Conservation (phyloP, 1,284 basidiomycete genomes). For the Cerrena zonata region DNA sequence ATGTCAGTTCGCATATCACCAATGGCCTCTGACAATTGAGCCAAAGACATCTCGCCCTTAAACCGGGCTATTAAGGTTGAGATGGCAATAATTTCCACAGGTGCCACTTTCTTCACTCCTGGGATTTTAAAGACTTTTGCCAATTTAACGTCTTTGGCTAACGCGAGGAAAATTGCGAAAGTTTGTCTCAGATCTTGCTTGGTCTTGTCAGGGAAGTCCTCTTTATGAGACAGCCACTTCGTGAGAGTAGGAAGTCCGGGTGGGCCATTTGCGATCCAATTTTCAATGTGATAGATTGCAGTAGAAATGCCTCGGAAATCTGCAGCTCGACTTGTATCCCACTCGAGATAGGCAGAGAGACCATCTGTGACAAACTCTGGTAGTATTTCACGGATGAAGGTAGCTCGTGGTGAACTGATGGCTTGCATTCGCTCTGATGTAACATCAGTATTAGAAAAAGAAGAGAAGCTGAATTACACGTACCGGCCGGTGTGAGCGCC, state of each 20-base stretch:
- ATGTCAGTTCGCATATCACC: slow-evolving; percentile 39
- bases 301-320: slow-evolving; percentile 44
- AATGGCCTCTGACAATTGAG: slow-evolving; percentile 38
- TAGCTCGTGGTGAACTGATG: slow-evolving; percentile 38
- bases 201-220: slow-evolving; percentile 26
- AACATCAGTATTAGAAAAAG: too few relatives aligned
- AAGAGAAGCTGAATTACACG: too few relatives aligned
- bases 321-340: slow-evolving; percentile 41
- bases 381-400: slow-evolving; percentile 38
- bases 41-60: slow-evolving; percentile 32
- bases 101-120: slow-evolving; percentile 36
- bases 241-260: slow-evolving; percentile 33
- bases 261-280: slow-evolving; percentile 29
- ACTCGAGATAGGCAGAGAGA: slow-evolving; percentile 40
- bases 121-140: slow-evolving; percentile 31
- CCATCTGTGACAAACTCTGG: slow-evolving; percentile 27
- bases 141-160: slow-evolving; percentile 34
- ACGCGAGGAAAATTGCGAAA: slow-evolving; percentile 37
- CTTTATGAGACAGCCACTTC: slow-evolving; percentile 34
- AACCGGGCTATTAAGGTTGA: slow-evolving; percentile 38
- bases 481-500: slow-evolving; percentile 42
- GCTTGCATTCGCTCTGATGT: slow-evolving; percentile 45
- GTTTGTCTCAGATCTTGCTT: slow-evolving; percentile 32
- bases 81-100: slow-evolving; percentile 44
- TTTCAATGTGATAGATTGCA: slow-evolving; percentile 37